phyloP scores from a whole-genome alignment of 805 yeast genomes.

The Metschnikowia kofuensis region DNA sequence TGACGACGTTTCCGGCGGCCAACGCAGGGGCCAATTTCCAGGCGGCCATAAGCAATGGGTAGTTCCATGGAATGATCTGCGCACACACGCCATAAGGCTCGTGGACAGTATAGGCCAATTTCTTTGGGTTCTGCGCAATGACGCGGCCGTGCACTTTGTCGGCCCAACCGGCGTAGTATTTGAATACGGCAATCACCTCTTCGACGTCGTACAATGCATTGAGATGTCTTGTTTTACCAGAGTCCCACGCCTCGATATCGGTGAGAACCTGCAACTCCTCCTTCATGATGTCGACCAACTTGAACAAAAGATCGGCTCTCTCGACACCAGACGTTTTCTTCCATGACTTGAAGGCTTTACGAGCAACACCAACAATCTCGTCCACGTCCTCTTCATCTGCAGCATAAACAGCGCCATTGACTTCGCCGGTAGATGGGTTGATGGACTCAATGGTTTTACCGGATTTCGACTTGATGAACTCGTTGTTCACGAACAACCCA shows the following conservation, averaged over 20 bases:
- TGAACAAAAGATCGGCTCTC: slow-evolving; percentile 35
- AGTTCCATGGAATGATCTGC: slow-evolving; percentile 72
- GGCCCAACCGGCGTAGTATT: slow-evolving; percentile 63
- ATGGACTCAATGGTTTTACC: slow-evolving; percentile 38
- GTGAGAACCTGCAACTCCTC: slow-evolving; percentile 33
- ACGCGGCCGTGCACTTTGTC: slow-evolving; percentile 50
- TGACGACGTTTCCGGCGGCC: slow-evolving; percentile 73
- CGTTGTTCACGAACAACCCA: slow-evolving; percentile 62
- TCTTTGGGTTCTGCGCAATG: slow-evolving; percentile 42
- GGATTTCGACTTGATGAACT: slow-evolving; percentile 24
- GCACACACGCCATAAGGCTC: slow-evolving; percentile 69
- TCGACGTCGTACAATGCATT: slow-evolving; percentile 51
- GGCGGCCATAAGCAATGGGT: slow-evolving; percentile 64
- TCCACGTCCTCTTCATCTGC: slow-evolving; percentile 44
- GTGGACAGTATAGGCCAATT: slow-evolving; percentile 64
- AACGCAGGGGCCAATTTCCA: slow-evolving; percentile 85
- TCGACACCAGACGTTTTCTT: slow-evolving; percentile 43
- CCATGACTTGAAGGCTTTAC: slow-evolving; percentile 44
- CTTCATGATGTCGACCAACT: slow-evolving; percentile 36
- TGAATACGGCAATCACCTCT: slow-evolving; percentile 43
- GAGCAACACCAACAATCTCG: slow-evolving; percentile 38
- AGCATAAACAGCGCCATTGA: slow-evolving; percentile 40
- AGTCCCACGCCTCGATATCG: slow-evolving; percentile 46
- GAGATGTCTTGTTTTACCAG: slow-evolving; percentile 44
- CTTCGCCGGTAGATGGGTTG: slow-evolving; percentile 43